phyloP scores from a whole-genome alignment of 805 yeast genomes.

The Maudiozyma pseudohumilis region DNA sequence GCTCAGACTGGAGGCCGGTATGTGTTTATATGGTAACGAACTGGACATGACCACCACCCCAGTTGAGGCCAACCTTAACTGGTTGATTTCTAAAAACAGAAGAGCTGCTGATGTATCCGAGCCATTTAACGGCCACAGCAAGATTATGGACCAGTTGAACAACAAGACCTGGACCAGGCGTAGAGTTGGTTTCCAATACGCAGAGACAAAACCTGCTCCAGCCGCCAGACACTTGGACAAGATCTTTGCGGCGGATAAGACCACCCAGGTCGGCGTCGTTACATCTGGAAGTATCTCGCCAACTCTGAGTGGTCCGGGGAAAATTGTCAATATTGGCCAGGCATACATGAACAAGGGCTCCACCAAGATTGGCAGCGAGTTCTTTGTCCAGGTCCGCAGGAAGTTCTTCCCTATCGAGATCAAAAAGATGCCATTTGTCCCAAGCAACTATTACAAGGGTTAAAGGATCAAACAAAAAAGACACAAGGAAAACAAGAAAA shows the following conservation, averaged over 20 bases:
- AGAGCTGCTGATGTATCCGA: constrained; percentile 33
- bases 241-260: constrained; percentile 47
- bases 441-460: constrained; percentile 48
- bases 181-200: constrained; percentile 61
- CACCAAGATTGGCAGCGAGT: constrained; percentile 63
- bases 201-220: constrained; percentile 84
- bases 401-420: constrained; percentile 67
- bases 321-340: constrained; percentile 69
- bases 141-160: constrained; percentile 58
- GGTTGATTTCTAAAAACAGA: constrained; percentile 82
- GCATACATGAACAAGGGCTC: constrained; percentile 68
- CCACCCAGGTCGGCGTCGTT: constrained; percentile 42
- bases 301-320: constrained; percentile 41
- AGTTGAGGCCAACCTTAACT: constrained; percentile 75
- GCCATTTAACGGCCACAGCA: constrained; percentile 66
- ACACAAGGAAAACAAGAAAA: too few relatives aligned
- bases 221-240: constrained; percentile 80
- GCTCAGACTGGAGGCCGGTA: constrained; percentile 90
- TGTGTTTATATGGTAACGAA: constrained; percentile 96
- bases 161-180: constrained; percentile 48
- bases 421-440: constrained; percentile 78
- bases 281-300: constrained; percentile 61
- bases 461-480: too few relatives aligned
- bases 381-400: constrained; percentile 73
- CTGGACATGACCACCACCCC: constrained; percentile 73